phyloP scores from a whole-genome alignment of 352 stramenopile species.

The Globisporangium cystogenes region DNA sequence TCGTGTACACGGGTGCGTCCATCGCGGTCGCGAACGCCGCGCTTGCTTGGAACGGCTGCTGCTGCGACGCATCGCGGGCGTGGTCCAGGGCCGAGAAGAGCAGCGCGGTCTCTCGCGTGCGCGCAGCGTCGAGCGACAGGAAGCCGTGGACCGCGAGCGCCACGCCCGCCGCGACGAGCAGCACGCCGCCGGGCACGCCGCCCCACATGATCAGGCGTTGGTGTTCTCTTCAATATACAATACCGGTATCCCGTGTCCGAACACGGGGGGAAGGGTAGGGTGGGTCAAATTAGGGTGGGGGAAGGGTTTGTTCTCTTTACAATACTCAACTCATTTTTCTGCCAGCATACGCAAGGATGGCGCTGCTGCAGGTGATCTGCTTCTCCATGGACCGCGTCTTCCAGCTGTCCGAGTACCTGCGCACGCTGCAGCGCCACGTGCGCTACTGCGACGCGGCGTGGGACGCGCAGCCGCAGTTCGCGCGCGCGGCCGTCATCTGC shows the following conservation, averaged over 20 bases:
- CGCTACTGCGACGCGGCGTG: constrained; percentile 17
- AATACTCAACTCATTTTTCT: neutral
- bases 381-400: constrained; percentile 68
- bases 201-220: constrained; percentile 18
- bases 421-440: constrained; percentile 31
- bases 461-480: constrained; percentile 18
- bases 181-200: constrained; percentile 8
- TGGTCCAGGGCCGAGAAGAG: constrained; percentile 10
- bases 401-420: constrained; percentile 51
- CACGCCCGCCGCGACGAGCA: constrained; percentile 17
- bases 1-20: constrained; percentile 41
- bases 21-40: constrained; percentile 35
- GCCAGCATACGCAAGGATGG: neutral
- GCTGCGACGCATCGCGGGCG: neutral
- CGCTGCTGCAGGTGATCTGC: constrained; percentile 37
- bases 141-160: constrained; percentile 19
- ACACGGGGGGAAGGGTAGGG: too few species aligned
- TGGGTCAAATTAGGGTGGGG: too few species aligned
- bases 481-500: constrained; percentile 26
- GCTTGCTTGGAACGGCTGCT: constrained; percentile 16
- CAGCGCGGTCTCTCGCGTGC: constrained; percentile 4
- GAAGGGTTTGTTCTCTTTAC: too few species aligned
- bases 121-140: constrained; percentile 18
- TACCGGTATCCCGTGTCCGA: too few species aligned
- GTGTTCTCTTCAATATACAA: neutral